Conservation (phyloP, 306 rosid species). For the Corylus americana region DNA sequence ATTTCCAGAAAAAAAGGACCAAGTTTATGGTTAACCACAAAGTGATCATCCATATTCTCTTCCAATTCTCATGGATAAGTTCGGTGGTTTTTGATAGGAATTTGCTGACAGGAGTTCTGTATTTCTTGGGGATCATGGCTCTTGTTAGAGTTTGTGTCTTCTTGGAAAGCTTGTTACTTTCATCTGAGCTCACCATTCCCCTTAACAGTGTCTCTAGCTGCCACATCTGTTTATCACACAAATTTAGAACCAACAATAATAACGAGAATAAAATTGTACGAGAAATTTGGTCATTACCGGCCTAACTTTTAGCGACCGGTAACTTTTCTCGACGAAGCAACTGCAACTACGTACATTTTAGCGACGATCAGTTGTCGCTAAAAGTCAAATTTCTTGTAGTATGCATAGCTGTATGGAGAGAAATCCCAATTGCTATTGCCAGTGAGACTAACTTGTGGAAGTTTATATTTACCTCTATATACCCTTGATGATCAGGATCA, state of each 20-base stretch:
- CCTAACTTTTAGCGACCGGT: background rate
- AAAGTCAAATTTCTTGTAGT: background rate
- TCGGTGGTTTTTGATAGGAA: conserved; percentile 29
- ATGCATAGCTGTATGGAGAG: conserved; percentile 38
- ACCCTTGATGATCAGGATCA: conserved; percentile 89
- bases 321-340: no score
- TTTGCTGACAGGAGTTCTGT: conserved; percentile 59
- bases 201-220: conserved; percentile 73
- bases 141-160: conserved; percentile 45
- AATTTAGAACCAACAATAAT: background rate
- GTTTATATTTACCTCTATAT: conserved; percentile 75
- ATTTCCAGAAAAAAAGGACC: conserved; percentile 67
- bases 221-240: conserved; percentile 60
- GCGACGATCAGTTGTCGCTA: no score
- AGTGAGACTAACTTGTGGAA: conserved; percentile 77
- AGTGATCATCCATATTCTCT: conserved; percentile 62
- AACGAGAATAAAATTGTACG: no score
- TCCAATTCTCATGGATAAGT: conserved; percentile 59
- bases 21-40: conserved; percentile 63
- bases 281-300: no score
- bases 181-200: conserved; percentile 59
- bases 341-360: no score
- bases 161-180: conserved; percentile 21
- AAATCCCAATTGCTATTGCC: conserved; percentile 56
- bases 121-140: conserved; percentile 71